Base-by-base conservation (phyloP, 2,329 filamentous ascomycete genomes). In the Microdochium nivale region DNA sequence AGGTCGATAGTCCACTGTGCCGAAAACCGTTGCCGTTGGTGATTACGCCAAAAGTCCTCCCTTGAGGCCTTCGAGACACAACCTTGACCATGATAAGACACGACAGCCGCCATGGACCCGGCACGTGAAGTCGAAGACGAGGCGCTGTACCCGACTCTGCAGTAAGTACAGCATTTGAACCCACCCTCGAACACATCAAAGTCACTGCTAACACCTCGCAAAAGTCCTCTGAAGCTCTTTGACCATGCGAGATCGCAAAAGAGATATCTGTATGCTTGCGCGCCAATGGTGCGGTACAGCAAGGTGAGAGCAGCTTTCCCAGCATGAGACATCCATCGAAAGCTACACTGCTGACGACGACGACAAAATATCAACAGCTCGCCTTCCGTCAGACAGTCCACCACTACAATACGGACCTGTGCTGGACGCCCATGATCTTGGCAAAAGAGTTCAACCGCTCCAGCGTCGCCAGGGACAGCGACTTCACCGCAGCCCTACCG, bases 361-460 rank as follows among this genome's bases (percentile, higher is more conserved):
- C 25, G 21, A 44, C 52, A 66, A 60, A 50, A 65, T 60, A 51
- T 59, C 55, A 27, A 60, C 56, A 86, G 77, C 76, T 88, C 43
- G 84, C 85, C 47, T 88, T 88, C 62, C 78, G 85, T 48, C 78
- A 86, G 58, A 83, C 84, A 0, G 80, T 84, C 2, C 75, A 81
- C 55, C 71, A 78, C 48, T 87, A 85, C 63, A 80, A 78, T 48
- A 78, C 79, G 16, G 84, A 88, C 63, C 64, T 88, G 7, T 82
- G 79, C 57, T 88, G 84, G 79, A 87, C 84, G 2, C 85, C 85
- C 44, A 88, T 88, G 85, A 80, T 86, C 51, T 70, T 86, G 2
- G 81, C 83, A 49, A 86, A 85, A 60, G 83, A 86, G 62, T 86
- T 86, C 64, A 85, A 85, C 67, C 73, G 83, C 24, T 84, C 72